Evolutionary conservation across 2,329 filamentous ascomycete genomes (phyloP).

Genomic region (Ilyonectria sp.): DNA sequence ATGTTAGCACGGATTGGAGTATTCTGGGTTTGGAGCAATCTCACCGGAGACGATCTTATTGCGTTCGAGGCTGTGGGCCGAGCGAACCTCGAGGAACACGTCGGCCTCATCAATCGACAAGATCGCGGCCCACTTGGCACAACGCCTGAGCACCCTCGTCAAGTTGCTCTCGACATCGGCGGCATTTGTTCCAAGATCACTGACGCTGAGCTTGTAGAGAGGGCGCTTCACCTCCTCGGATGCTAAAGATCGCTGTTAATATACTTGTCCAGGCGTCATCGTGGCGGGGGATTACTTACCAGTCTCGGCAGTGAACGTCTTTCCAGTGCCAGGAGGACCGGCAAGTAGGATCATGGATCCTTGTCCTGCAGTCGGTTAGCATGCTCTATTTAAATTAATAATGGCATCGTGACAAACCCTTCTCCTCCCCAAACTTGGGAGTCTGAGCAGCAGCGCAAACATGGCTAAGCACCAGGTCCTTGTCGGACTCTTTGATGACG

Average conservation of each 20-base stretch:
- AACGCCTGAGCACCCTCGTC: constrained; percentile 41
- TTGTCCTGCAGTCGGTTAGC: constrained; percentile 18
- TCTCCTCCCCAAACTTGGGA: background rate
- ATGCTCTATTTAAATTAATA: rapidly evolving
- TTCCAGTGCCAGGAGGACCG: constrained; percentile 54
- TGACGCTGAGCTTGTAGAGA: constrained; percentile 28
- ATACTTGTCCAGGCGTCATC: background rate
- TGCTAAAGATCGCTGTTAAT: constrained; percentile 25
- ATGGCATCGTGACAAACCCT: constrained; percentile 9
- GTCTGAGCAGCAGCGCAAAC: background rate
- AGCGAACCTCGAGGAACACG: constrained; percentile 53
- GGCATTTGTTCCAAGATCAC: constrained; percentile 10
- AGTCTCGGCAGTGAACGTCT: constrained; percentile 57
- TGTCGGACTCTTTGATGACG: constrained; percentile 21
- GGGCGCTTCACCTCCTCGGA: constrained; percentile 31
- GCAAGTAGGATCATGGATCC: constrained; percentile 54
- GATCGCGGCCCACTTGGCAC: constrained; percentile 53
- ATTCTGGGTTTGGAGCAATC: rapidly evolving
- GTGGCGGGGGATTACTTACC: background rate
- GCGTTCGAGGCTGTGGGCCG: constrained; percentile 40
- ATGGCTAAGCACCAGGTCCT: background rate
- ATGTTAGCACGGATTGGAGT: background rate
- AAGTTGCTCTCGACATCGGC: constrained; percentile 12
- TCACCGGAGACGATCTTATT: constrained; percentile 49
- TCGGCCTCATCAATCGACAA: constrained; percentile 58